These are phyloP conservation scores for Arthroderma sp. DNA, from an alignment of 2,329 filamentous ascomycete species.

Conservation along the genomic window DNA sequence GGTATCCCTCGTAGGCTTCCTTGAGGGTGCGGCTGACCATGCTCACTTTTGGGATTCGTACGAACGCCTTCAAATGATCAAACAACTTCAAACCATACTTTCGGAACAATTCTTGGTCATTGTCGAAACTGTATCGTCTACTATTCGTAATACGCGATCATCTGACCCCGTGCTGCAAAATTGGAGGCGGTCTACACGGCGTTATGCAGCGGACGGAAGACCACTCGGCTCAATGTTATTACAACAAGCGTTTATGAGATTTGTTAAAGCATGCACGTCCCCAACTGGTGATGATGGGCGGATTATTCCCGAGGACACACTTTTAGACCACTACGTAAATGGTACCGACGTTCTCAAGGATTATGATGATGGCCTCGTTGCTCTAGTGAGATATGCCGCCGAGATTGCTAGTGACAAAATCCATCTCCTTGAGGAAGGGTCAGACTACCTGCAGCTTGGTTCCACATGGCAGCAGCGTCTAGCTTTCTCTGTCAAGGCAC, in stretches of 20 bases:
- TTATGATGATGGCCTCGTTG: conserved; percentile 14
- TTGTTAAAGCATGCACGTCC: conserved; percentile 67
- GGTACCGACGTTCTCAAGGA: conserved; percentile 37
- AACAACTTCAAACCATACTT: conserved; percentile 57
- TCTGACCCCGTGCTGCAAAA: conserved; percentile 56
- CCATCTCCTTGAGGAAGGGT: conserved; percentile 71
- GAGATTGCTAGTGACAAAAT: conserved; percentile 70
- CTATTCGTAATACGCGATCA: conserved; percentile 65
- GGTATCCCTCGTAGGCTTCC: conserved; percentile 77
- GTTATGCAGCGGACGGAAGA: conserved; percentile 65
- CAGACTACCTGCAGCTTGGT: conserved; percentile 78
- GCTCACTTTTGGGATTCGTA: conserved; percentile 67
- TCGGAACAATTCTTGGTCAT: conserved; percentile 75
- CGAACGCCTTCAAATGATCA: conserved; percentile 60
- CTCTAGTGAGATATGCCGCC: conserved; percentile 46
- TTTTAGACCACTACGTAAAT: conserved; percentile 61
- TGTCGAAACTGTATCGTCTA: conserved; percentile 80
- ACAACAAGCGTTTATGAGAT: conserved; percentile 74
- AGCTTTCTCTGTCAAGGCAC: conserved; percentile 72
- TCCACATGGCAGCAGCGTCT: conserved; percentile 77
- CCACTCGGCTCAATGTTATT: conserved; percentile 85
- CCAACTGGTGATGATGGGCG: conserved; percentile 53
- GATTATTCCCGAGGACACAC: conserved; percentile 47
- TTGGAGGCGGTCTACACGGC: conserved; percentile 75
- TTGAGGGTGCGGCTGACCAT: conserved; percentile 67